A percentile compares a stretch with the other conserved stretches of the same genome.
These are phyloP conservation scores for Coemansia sp. DNA, from an alignment of 192 early-diverging fungal species.

Conservation along the genomic window DNA sequence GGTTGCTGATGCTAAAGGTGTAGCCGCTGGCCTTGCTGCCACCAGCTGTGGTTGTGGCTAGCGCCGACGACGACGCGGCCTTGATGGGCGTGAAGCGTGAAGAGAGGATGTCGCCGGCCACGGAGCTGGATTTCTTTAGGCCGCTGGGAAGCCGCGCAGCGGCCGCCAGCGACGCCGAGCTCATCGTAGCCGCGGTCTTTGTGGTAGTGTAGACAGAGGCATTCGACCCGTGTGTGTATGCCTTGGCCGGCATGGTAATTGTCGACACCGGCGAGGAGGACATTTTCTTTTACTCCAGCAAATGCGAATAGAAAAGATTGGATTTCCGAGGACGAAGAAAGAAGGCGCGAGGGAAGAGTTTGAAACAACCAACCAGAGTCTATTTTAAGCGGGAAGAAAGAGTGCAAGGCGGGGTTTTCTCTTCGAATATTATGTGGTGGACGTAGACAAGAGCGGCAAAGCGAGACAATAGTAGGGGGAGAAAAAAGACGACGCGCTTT, in stretches of 20 bases:
- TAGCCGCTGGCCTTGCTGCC: slow-evolving; percentile 13
- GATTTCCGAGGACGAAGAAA: neutral
- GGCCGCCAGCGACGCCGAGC: slow-evolving; percentile 16
- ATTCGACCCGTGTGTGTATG: slow-evolving; percentile 37
- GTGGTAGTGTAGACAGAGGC: slow-evolving; percentile 19
- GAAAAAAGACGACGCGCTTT: neutral
- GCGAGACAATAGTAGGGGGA: neutral
- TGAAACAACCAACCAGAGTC: neutral
- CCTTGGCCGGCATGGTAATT: slow-evolving; percentile 43
- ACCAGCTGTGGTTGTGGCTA: neutral
- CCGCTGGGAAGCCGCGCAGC: slow-evolving; percentile 24
- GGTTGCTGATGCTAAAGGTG: slow-evolving; percentile 53
- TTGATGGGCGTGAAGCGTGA: slow-evolving; percentile 19
- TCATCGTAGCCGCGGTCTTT: slow-evolving; percentile 13
- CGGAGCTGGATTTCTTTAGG: slow-evolving; percentile 49
- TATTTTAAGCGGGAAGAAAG: neutral
- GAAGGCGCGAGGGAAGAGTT: neutral
- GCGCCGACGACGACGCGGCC: slow-evolving; percentile 11
- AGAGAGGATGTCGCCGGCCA: slow-evolving; percentile 31
- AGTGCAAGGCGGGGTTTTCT: neutral
- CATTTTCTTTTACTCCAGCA: neutral
- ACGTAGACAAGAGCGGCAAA: neutral
- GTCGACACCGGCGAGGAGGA: neutral
- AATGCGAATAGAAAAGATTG: neutral
- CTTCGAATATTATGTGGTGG: neutral